These are phyloP conservation scores for Podospora conica DNA, from an alignment of 495 filamentous ascomycete genomes.

Conservation along the genomic window DNA sequence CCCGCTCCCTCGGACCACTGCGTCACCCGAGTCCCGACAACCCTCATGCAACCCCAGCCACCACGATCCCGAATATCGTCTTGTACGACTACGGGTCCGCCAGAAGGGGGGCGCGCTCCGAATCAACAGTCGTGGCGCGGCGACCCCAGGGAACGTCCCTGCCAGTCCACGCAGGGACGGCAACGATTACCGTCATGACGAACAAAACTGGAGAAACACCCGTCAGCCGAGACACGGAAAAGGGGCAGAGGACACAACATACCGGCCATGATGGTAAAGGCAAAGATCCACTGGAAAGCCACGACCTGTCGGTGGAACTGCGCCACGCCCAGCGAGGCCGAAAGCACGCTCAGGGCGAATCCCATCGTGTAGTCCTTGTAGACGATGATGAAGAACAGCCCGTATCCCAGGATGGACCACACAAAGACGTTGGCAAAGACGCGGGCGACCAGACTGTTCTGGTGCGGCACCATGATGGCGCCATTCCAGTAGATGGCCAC, in stretches of 20 bases:
- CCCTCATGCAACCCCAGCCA: neutral
- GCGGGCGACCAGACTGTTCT: slow-evolving; percentile 51
- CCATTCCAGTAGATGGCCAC: slow-evolving; percentile 84
- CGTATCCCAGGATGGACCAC: slow-evolving; percentile 72
- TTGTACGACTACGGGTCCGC: slow-evolving; percentile 24
- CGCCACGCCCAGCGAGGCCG: slow-evolving; percentile 65
- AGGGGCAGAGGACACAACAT: neutral
- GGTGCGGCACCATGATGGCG: slow-evolving; percentile 62
- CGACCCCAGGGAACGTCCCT: slow-evolving; percentile 34
- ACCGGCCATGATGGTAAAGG: slow-evolving; percentile 67
- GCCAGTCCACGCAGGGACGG: slow-evolving; percentile 57
- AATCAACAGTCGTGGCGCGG: slow-evolving; percentile 31
- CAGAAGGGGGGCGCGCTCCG: slow-evolving; percentile 49
- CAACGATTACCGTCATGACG: slow-evolving; percentile 55
- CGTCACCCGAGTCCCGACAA: neutral
- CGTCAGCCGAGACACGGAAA: neutral
- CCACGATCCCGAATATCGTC: neutral
- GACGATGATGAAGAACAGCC: slow-evolving; percentile 59
- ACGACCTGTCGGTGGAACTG: slow-evolving; percentile 66
- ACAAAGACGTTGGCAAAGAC: slow-evolving; percentile 81
- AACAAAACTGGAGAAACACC: slow-evolving; percentile 47
- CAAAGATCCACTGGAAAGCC: slow-evolving; percentile 86
- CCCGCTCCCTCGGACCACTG: neutral
- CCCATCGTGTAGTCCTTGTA: slow-evolving; percentile 82
- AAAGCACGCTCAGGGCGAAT: slow-evolving; percentile 65